Evolutionary conservation across 345 rosid genomes (phyloP).

Genomic region (Populus euphratica): DNA sequence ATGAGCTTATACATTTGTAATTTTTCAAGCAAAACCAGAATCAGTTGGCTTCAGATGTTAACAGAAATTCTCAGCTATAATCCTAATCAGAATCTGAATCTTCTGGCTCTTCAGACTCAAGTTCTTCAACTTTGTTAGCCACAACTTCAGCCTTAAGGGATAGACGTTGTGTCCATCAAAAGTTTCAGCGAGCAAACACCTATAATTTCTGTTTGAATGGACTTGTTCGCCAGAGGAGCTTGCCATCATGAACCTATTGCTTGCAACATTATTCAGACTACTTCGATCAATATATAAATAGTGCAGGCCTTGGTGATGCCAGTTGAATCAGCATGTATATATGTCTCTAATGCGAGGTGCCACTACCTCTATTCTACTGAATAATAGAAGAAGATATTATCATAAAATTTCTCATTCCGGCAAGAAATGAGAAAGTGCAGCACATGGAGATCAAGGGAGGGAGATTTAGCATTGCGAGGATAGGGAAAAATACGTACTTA

Average conservation of each 20-base stretch:
- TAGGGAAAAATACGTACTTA: background rate
- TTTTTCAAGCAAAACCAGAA: background rate
- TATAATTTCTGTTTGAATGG: slow-evolving; percentile 24
- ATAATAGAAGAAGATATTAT: background rate
- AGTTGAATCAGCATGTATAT: background rate
- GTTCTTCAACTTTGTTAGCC: slow-evolving; percentile 21
- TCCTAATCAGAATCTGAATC: slow-evolving; percentile 16
- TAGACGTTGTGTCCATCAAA: slow-evolving; percentile 32
- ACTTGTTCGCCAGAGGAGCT: slow-evolving; percentile 30
- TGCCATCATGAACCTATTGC: slow-evolving; percentile 28
- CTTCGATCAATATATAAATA: background rate
- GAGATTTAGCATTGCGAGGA: background rate
- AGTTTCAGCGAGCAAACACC: slow-evolving; percentile 36
- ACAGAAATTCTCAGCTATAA: background rate
- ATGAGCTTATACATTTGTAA: background rate
- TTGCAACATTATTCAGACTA: background rate
- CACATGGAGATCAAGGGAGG: background rate
- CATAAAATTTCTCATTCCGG: background rate
- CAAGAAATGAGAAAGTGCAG: background rate
- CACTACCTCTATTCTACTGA: background rate
- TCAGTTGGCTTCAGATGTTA: background rate
- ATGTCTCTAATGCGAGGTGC: background rate
- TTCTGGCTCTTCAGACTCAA: slow-evolving; percentile 29
- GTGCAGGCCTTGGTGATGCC: background rate
- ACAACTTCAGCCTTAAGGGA: slow-evolving; percentile 33